Conservation (phyloP, 371 early-diverging fungal species). For the Cokeromyces recurvatus region DNA sequence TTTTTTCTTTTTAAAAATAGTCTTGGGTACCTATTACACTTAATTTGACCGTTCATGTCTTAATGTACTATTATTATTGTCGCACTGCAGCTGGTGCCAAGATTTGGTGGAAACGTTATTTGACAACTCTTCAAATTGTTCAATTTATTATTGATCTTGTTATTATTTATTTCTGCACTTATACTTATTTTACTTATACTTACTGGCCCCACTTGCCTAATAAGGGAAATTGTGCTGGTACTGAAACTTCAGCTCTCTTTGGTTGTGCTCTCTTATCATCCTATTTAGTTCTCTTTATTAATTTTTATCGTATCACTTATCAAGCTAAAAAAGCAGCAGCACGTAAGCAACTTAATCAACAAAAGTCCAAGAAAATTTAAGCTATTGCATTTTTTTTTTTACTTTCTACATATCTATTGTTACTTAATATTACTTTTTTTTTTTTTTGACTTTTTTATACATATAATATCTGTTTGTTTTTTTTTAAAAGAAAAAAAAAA, state of each 20-base stretch:
- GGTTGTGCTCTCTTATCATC: constrained; percentile 77
- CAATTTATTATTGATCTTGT: constrained; percentile 86
- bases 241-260: constrained; percentile 73
- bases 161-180: constrained; percentile 76
- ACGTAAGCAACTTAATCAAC: constrained; percentile 14
- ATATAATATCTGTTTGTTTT: too few relatives aligned
- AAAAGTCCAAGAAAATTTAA: constrained; percentile 45
- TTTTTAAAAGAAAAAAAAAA: too few relatives aligned
- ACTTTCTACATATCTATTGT: too few relatives aligned
- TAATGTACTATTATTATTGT: constrained; percentile 93
- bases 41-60: constrained; percentile 87
- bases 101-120: constrained; percentile 91
- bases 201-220: constrained; percentile 71
- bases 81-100: constrained; percentile 78
- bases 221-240: constrained; percentile 74
- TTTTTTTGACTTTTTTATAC: too few relatives aligned
- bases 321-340: constrained; percentile 46
- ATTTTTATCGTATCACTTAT: constrained; percentile 85
- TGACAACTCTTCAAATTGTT: constrained; percentile 85
- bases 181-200: constrained; percentile 72
- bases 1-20: constrained; percentile 27
- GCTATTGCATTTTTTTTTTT: too few relatives aligned
- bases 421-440: too few relatives aligned
- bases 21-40: constrained; percentile 76
- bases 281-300: constrained; percentile 84